Evolutionary conservation across 2,329 filamentous ascomycete genomes (phyloP), one percentile per base, ranked within the genome.

Genomic region (Sclerotinia minor): DNA sequence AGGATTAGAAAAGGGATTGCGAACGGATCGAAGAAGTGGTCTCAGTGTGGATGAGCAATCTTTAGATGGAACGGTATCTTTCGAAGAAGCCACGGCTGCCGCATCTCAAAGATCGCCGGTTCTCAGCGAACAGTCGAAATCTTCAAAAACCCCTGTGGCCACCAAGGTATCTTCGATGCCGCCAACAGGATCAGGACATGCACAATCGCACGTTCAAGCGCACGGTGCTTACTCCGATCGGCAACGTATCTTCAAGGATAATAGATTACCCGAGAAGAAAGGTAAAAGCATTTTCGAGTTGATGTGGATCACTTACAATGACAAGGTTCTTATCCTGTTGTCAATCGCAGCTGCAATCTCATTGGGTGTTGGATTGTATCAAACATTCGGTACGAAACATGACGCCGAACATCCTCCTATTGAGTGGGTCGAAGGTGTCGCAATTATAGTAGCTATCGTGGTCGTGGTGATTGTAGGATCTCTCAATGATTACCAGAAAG

Each of bases 401-500:
- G 77, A 81, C 6, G 77, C 82, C 13, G 80, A 78, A 52, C 76
- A 79, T 50, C 73, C 75, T 1, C 84, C 84, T 47, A 87, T 92
- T 17, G 89, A 93, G 77, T 94, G 91, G 91, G 89, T 93, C 6
- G 91, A 94, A 78, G 91, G 91, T 71, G 87, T 93, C 15, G 91
- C 91, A 9, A 92, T 94, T 71, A 88, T 92, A 54, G 85, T 89
- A 29, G 91, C 91, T 63, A 92, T 94, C 69, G 76, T 89, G 21
- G 88, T 94, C 71, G 91, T 94, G 58, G 89, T 93, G 4, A 78
- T 90, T 26, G 91, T 92, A 26, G 91, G 90, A 69, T 90, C 91
- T n/a, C 80, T 88, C 45, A 94, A 92, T 72, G 91, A 94, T 75
- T 94, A 88, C 84, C 91, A 94, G 74, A 93, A 93, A 78, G 91